Evolutionary conservation across 1,139 yeast species (phyloP), one percentile per base, ranked within the genome.

Genomic region (Pichia norvegensis): DNA sequence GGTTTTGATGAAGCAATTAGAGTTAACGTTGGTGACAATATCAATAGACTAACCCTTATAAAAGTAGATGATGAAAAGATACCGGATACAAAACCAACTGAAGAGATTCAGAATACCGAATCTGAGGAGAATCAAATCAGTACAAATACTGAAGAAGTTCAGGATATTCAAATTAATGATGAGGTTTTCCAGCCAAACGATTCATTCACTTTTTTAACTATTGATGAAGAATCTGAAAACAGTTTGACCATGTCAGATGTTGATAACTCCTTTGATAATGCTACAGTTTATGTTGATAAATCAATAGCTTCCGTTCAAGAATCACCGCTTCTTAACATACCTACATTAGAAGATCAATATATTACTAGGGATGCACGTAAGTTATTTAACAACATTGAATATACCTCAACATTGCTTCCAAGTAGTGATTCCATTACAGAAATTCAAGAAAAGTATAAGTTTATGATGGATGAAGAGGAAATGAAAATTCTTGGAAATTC

Each of bases 1-100:
- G 55, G 55, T 1, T 50, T 59, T 36, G 60, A 59, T 29, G 64
- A 60, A 41, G 64, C 63, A 14, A 60, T 60, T 17, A 48, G 64
- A 33, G 63, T 60, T 3, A 59, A 58, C 38, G 51, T 58, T 20
- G 63, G 63, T 2, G 55, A 49, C 19, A 53, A 55, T 42, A 56
- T 56, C 10, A 49, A 48, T 29, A 44, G 39, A 29, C 38, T 48
- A 16, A 42, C 45, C 22, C 17, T 50, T 31, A 43, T 50, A 29
- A 40, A 45, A 21, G 17, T 51, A 16, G 42, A 43, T 7, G 36
- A 40, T 14, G 29, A 38, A 23, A 29, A 39, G 10, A 4, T 7
- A 6, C n/a, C 13, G 22, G 35, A 38, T 9, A 14, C 5, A 10
- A 17, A 20, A n/a, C 21, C 23, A 19, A 13, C 29, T 6, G 37